Conservation (phyloP, 805 yeast species). For the Candida lessepsii region DNA sequence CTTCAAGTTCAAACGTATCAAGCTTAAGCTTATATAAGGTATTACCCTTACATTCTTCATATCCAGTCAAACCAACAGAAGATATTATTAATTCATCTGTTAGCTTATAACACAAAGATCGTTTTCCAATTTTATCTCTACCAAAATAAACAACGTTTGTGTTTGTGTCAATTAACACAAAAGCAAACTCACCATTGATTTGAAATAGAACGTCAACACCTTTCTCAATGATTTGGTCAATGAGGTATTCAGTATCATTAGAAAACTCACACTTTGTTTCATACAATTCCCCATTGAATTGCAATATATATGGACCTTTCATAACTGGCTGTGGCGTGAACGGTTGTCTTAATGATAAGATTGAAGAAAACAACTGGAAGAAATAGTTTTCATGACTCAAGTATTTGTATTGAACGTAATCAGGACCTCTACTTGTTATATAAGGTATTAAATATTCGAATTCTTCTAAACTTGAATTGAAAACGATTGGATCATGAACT, state of each 20-base stretch:
- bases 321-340: conserved; percentile 67
- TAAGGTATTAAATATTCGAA: conserved; percentile 42
- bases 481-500: neutral
- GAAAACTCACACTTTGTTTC: conserved; percentile 47
- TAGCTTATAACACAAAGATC: conserved; percentile 56
- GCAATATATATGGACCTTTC: conserved; percentile 42
- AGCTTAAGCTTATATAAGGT: conserved; percentile 9
- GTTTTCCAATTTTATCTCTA: conserved; percentile 77
- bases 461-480: conserved; percentile 5
- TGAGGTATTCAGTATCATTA: conserved; percentile 57
- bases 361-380: conserved; percentile 59
- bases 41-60: conserved; percentile 47
- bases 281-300: conserved; percentile 91
- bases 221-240: conserved; percentile 12
- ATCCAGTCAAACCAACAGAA: conserved; percentile 31
- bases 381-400: conserved; percentile 10
- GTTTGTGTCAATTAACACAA: conserved; percentile 46
- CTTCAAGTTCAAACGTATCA: neutral
- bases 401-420: conserved; percentile 34
- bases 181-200: conserved; percentile 85
- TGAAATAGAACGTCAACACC: conserved; percentile 44
- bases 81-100: conserved; percentile 38
- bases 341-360: conserved; percentile 78
- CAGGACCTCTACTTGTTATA: conserved; percentile 64
- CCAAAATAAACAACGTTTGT: conserved; percentile 63